These are phyloP conservation scores for Euphorbia neoarborescens DNA, from an alignment of 441 rosid genomes.

Conservation along the genomic window DNA sequence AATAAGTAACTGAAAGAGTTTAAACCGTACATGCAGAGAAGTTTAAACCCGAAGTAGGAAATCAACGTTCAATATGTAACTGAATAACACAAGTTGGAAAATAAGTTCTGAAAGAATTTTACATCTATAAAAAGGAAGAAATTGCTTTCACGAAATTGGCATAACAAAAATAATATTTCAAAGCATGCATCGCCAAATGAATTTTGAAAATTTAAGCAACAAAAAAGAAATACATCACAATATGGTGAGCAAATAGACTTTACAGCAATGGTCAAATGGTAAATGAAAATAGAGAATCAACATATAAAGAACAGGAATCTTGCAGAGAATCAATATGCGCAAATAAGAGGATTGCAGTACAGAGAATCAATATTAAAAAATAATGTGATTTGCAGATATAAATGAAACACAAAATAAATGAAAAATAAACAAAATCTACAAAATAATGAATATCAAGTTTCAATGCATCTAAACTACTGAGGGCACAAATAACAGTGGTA, in stretches of 20 bases:
- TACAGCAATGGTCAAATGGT: not conserved
- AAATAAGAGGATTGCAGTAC: not conserved
- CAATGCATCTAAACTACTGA: constrained; percentile 11
- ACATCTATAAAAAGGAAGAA: no score
- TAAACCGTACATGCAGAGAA: no score
- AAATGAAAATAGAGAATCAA: not conserved
- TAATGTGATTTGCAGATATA: not conserved
- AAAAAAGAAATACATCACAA: not conserved
- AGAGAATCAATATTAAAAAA: not conserved
- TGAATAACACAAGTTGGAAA: no score
- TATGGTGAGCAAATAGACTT: not conserved
- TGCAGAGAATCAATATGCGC: not conserved
- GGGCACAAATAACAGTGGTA: constrained; percentile 2
- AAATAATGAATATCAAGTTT: constrained; percentile 1
- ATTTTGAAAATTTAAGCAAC: not conserved
- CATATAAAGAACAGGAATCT: not conserved
- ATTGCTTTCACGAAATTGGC: not conserved
- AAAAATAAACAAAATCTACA: not conserved
- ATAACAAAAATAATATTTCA: not conserved
- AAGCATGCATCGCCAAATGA: not conserved
- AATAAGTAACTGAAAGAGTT: no score
- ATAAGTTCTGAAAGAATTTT: no score
- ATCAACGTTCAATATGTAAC: no score
- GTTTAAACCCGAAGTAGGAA: no score
- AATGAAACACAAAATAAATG: not conserved